Base-by-base conservation (phyloP, 352 stramenopile genomes). In the Halophytophthora batemanensis region DNA sequence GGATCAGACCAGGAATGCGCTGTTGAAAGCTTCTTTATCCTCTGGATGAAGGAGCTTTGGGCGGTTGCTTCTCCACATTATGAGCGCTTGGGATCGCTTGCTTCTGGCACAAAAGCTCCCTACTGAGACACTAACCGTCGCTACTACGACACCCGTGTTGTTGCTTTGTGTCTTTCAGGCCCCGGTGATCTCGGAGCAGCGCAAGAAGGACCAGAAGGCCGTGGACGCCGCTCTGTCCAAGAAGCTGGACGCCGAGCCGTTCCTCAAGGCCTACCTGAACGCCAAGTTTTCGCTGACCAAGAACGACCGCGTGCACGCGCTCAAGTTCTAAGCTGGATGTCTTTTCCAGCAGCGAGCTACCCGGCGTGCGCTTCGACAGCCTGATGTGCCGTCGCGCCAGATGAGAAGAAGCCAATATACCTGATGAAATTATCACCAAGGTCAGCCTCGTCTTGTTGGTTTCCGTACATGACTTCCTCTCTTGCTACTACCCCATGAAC, bases 231-330 rank as follows among this genome's bases (percentile, higher is more conserved):
- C 76, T 40, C 67, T 97, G 49, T 51, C 90, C 45, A 94, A 93
- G 77, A 84, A 86, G 65, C 64, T 95, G 39, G 84, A 90, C 50
- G 77, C 75, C 35, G 86, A 93, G 57, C 78, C 85, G 40, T 95
- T 99, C 83, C 83, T 99, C 63, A 98, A 98, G 79, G 90, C 86
- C 46, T 99, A 99, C 91, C 74, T 99, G 61, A 96, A 97, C 62
- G 94, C 94, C 43, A 98, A 97, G 69, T 99, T 99, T 82, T 95
- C 90, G 60, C 77, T 99, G 46, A 97, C 77, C 59, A 98, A 98
- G 71, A 95, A 91, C 71, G 96, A 99, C 74, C 93, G 91, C 56
- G 96, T 93, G 38, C 98, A 99, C 86, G 93, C 98, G 56, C 97
- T 99, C 81, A 96, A 98, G 73, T 99, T 99, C 77, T 99, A 99